Evolutionary conservation across 2,329 filamentous ascomycete species (phyloP).

Genomic region (Arthroderma uncinatum): DNA sequence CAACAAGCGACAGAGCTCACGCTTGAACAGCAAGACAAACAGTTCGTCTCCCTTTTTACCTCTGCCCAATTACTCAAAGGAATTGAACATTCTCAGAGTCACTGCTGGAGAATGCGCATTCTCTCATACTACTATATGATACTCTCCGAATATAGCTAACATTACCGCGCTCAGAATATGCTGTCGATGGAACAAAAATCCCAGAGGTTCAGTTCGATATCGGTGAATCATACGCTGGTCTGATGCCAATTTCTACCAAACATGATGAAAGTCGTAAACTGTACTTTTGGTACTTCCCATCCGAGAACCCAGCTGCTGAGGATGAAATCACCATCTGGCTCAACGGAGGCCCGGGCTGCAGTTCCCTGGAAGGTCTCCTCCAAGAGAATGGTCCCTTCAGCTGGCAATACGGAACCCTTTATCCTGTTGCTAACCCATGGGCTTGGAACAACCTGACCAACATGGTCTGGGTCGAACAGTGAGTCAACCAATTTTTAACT

Average conservation of each 20-base stretch:
- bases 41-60: constrained; percentile 3
- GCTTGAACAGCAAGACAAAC: constrained; percentile 9
- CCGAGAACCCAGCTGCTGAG: constrained; percentile 33
- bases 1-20: background rate
- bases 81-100: background rate
- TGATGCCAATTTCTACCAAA: constrained; percentile 43
- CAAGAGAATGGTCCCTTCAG: constrained; percentile 67
- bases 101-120: background rate
- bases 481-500: constrained; percentile 20
- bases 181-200: constrained; percentile 51
- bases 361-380: constrained; percentile 55
- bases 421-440: constrained; percentile 55
- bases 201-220: constrained; percentile 61
- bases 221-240: constrained; percentile 40
- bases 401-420: constrained; percentile 57
- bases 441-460: constrained; percentile 68
- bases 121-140: background rate
- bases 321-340: constrained; percentile 36
- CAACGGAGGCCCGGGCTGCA: constrained; percentile 47
- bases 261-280: constrained; percentile 36
- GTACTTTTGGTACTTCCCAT: constrained; percentile 43
- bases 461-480: constrained; percentile 64
- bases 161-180: constrained; percentile 41
- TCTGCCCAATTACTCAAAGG: background rate
- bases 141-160: background rate